Evolutionary conservation across 1,139 yeast genomes (phyloP), one percentile per base, ranked within the genome.

Genomic region (Magnusiomyces fungicola): DNA sequence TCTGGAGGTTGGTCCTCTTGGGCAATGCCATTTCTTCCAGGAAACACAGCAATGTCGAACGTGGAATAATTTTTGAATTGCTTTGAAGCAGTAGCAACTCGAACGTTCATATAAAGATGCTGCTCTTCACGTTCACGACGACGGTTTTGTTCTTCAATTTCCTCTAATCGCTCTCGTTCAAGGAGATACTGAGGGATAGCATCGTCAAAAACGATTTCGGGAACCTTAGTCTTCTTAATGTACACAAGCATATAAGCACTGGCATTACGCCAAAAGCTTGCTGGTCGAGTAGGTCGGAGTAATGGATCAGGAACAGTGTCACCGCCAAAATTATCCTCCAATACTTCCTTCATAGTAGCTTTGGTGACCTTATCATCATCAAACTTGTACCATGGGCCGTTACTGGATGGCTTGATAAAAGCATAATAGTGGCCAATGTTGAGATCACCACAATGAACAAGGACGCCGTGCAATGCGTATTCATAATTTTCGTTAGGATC

Each of bases 221-320:
- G 73, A 45, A 81, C 68, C 38, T 76, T 77, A 6, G 76, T 69
- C 61, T 85, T 82, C 49, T 95, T 78, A 56, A 90, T 78, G 64
- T 92, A 92, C 2, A 92, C 98, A 69, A 92, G 77, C 99, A 92
- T 92, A 64, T 92, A 92, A 2, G 98, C 98, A 46, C 95, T 87
- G 0, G 97, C 89, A 44, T 87, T 92, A 49, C 96, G 79, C 58
- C 88, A 78, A 51, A 63, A 63, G 37, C 61, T 61, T 29, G 53
- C 46, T 4, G 46, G 46, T 3, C 55, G 49, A 16, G 53, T 46
- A 2, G 53, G 42, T 14, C 42, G 36, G 12, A 43, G 34, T 18
- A 45, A 42, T 18, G 34, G 21, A 10, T 50, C 51, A 4, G 43
- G 23, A 1, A 44, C 44, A 16, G 23, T 78, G 50, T 81, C 80